Evolutionary conservation across 805 yeast genomes (phyloP), one percentile per base, ranked within the genome.

Genomic region (Yamadazyma tumulicola): DNA sequence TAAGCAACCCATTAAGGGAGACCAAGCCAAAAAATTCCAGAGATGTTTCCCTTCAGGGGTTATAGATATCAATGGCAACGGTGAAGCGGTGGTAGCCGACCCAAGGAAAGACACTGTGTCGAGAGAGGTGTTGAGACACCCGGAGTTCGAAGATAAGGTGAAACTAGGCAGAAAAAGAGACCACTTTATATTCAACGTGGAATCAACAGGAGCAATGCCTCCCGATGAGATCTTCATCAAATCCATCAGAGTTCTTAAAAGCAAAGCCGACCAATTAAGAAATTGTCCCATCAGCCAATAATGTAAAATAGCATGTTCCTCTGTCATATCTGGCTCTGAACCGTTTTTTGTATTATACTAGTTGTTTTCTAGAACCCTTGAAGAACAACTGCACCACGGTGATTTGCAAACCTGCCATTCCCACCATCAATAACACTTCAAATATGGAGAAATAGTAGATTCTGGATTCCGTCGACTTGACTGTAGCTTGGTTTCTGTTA

Each of bases 141-240:
- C 79, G 34, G 96, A 93, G 58, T 93, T 93, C 51, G 71, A 80
- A 30, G 94, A 84, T 26, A 85, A 85, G 51, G 97, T 93, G 37
- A 84, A 83, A 60, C 72, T 93, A 35, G 98, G 97, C 28, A 79
- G 98, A 62, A 74, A 74, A 47, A 81, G 96, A 60, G 93, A 85
- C 57, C 96, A 93, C 52, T 93, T 93, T 59, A 85, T 93, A 34
- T 93, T 87, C 69, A 86, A 88, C 51, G 88, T 93, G 30, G 98
- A 93, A 64, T 80, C 91, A 37, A 81, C 95, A 2, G 97, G 98
- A 25, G 96, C 97, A 26, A 89, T 93, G 96, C 70, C 87, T 11
- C 96, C 98, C 15, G 96, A 86, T 51, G 97, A 91, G 65, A 87
- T 93, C 35, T 93, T 93, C 64, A 79, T 87, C 66, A 93, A 91